These are phyloP conservation scores for Amphirosellinia nigrospora DNA, from an alignment of 495 filamentous ascomycete species.

Conservation along the genomic window DNA sequence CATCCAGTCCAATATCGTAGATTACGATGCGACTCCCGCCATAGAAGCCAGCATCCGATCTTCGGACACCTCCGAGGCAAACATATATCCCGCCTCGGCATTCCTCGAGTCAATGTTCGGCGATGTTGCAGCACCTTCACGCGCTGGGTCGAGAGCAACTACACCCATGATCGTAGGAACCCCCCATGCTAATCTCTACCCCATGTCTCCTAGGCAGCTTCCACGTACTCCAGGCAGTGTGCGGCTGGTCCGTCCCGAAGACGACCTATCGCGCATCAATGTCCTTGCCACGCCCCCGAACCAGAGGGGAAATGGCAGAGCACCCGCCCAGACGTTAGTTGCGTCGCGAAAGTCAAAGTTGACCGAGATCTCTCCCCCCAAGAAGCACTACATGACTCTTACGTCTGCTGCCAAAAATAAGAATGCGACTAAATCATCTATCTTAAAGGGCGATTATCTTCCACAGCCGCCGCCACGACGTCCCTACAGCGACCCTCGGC, in stretches of 20 bases:
- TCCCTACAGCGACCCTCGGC: constrained; percentile 65
- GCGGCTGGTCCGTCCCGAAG: constrained; percentile 47
- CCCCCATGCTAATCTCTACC: constrained; percentile 36
- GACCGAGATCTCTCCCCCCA: constrained; percentile 30
- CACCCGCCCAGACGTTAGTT: constrained; percentile 27
- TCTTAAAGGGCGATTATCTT: constrained; percentile 48
- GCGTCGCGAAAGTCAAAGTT: constrained; percentile 37
- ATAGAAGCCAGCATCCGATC: constrained; percentile 74
- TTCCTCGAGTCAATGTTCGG: constrained; percentile 84
- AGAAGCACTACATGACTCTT: constrained; percentile 50
- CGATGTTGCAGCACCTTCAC: constrained; percentile 63
- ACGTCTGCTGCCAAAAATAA: constrained; percentile 49
- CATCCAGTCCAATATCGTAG: constrained; percentile 68
- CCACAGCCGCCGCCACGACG: constrained; percentile 61
- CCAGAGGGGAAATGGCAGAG: constrained; percentile 14
- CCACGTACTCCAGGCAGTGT: constrained; percentile 47
- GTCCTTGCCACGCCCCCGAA: constrained; percentile 31
- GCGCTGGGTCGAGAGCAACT: constrained; percentile 71
- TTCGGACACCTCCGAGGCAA: constrained; percentile 82
- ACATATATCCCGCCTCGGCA: constrained; percentile 73
- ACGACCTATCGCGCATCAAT: constrained; percentile 32
- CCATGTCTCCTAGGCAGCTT: constrained; percentile 33
- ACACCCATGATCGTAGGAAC: constrained; percentile 81
- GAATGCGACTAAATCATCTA: constrained; percentile 46
- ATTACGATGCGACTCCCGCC: constrained; percentile 62